Conservation (phyloP, 2,329 filamentous ascomycete species). For the Stagonosporopsis tanaceti region DNA sequence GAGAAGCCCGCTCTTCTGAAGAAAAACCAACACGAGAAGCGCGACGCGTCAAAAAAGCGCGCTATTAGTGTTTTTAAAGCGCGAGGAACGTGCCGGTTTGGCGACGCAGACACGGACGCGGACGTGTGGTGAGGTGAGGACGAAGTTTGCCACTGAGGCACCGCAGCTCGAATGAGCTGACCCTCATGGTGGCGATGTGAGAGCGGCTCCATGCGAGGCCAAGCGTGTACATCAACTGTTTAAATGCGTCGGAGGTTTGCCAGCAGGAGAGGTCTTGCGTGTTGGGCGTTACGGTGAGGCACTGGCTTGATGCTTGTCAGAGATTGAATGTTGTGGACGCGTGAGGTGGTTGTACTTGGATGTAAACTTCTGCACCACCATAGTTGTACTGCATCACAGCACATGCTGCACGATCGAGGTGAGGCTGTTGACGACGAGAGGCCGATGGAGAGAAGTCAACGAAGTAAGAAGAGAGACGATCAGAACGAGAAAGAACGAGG, state of each 20-base stretch:
- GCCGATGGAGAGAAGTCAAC: too few relatives aligned
- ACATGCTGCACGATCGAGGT: too few relatives aligned
- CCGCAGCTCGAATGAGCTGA: neutral
- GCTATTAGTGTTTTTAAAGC: neutral
- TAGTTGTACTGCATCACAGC: too few relatives aligned
- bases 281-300: neutral
- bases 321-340: neutral
- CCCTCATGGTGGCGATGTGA: too few relatives aligned
- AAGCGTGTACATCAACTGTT: neutral
- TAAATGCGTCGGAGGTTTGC: neutral
- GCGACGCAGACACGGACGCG: neutral
- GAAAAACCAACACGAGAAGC: neutral
- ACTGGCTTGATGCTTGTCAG: neutral
- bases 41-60: neutral
- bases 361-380: neutral
- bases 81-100: neutral
- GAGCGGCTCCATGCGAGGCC: too few relatives aligned
- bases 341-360: neutral
- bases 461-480: too few relatives aligned
- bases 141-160: neutral
- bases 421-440: too few relatives aligned
- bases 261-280: neutral
- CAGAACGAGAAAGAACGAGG: too few relatives aligned
- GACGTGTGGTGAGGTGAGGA: constrained; percentile 15
- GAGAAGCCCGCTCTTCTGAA: neutral